Evolutionary conservation across 2,329 filamentous ascomycete species (phyloP), one percentile per base, ranked within the genome.

Genomic region (Colletotrichum higginsianum): DNA sequence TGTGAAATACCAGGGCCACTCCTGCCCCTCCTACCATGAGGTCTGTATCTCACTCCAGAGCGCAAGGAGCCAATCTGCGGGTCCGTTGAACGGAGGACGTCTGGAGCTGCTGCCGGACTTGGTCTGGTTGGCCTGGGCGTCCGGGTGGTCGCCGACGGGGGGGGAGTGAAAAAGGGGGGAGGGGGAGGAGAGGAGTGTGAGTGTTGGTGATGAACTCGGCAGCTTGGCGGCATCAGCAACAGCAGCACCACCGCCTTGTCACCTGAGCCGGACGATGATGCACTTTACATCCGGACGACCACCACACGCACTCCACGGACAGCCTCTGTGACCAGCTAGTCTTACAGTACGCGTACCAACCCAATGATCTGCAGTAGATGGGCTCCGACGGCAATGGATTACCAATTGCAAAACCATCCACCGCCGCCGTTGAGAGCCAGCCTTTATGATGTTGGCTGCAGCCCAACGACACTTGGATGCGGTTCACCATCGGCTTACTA

Each of bases 31-130:
- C 40, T 46, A 42, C 60, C 44, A 53, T 53, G 52, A 52, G 42
- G 64, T 46, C 50, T 57, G 52, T 30, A 52, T 57, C 61, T 61
- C 61, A 53, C 61, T 57, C 38, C 61, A 58, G 46, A 53, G 30
- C 7, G 30, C 30, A 30, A 30, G 30, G 64, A 40, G 44, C 58
- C 58, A 52, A 61, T 46, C 44, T 62, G 57, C 57, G 68, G 64
- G 49, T 66, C 62, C 30, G 23, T 30, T 63, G 26, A 40, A 68
- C 61, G 42, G 55, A 49, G 40, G 21, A 15, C 55, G 60, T 57
- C 58, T 70, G 62, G 67, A 70, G 42, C n/a, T 66, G 49, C 63
- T 70, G 55, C 55, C 55, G 21, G 30, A 68, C 58, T 71, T 60
- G 58, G 23, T 49, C 47, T 66, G 47, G 55, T n/a, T 60, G 30